Base-by-base conservation (phyloP, 352 stramenopile genomes). In the Phytopythium boreale region DNA sequence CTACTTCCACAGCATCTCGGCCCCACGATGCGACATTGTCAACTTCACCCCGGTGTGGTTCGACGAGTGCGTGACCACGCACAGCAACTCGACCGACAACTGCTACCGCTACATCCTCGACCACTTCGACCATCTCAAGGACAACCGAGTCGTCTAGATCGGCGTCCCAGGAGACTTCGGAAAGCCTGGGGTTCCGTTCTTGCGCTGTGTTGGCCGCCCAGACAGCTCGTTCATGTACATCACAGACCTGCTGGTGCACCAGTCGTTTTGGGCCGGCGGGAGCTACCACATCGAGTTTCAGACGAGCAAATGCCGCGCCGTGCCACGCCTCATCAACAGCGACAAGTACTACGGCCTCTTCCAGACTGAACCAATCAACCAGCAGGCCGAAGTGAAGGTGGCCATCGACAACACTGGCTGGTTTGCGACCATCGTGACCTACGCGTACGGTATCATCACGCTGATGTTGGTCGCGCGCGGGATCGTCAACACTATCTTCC, bases 61-160 rank as follows among this genome's bases (percentile, higher is more conserved):
- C 29, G 63, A 75, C n/a, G 67, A 74, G 24, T 88, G 80, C 55
- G 43, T 79, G 24, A 36, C 24, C 15, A 53, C 36, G n/a, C 22
- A 73, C 49, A 31, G 20, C 15, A 82, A 85, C 55, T 67, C 65
- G 3, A 70, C 70, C 6, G 19, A 24, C 2, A 47, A 49, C 7
- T 88, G 77, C 37, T 70, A 88, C 34, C 64, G 69, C n/a, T 75
- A 84, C 55, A 85, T 89, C n/a, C 59, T 86, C 7, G 66, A 82
- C 56, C 70, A 84, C 22, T 90, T 86, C 27, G 66, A 81, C 1
- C 31, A 62, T 11, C 66, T 89, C 20, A 59, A 62, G 1, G 31
- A 71, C 0, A 65, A 82, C 29, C 70, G 71, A 3, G 22, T 63
- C 20, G 75, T 82, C 39, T 79, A 86, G 56, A 72, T 63, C 1